Conservation (phyloP, 257 asterid genomes). For the Solanum bukasovii region DNA sequence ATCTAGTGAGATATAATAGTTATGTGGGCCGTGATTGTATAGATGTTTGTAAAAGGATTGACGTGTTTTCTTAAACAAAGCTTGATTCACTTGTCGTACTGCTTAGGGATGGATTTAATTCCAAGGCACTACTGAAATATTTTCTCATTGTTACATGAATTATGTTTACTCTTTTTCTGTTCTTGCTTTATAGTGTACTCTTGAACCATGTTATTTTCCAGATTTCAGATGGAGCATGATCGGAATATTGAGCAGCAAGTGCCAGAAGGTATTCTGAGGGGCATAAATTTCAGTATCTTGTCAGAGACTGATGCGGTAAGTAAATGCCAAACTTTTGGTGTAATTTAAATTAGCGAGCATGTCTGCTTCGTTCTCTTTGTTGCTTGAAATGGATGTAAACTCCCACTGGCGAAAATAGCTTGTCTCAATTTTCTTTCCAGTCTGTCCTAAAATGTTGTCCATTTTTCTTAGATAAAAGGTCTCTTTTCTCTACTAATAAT, state of each 20-base stretch:
- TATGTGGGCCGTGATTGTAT: neutral
- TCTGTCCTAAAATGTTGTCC: neutral
- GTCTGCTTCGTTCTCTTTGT: neutral
- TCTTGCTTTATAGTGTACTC: neutral
- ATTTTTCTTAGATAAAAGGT: neutral
- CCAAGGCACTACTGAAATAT: neutral
- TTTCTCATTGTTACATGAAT: neutral
- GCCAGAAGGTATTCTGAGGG: constrained; percentile 36
- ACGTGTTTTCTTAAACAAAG: neutral
- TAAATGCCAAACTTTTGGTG: constrained; percentile 1
- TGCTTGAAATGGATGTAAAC: neutral
- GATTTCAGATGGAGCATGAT: constrained; percentile 41
- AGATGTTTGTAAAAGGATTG: neutral
- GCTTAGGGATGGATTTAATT: neutral
- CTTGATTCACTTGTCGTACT: neutral
- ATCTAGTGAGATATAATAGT: neutral
- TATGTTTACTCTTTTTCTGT: neutral
- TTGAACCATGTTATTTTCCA: neutral
- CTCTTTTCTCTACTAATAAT: neutral
- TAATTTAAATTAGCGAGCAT: neutral
- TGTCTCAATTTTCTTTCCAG: neutral
- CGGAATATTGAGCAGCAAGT: constrained; percentile 30
- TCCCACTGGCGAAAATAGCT: neutral
- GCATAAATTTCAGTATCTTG: constrained; percentile 48
- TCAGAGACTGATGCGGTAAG: constrained; percentile 84